phyloP scores from a whole-genome alignment of 371 early-diverging fungal species.

The Neoconidiobolus thromboides region DNA sequence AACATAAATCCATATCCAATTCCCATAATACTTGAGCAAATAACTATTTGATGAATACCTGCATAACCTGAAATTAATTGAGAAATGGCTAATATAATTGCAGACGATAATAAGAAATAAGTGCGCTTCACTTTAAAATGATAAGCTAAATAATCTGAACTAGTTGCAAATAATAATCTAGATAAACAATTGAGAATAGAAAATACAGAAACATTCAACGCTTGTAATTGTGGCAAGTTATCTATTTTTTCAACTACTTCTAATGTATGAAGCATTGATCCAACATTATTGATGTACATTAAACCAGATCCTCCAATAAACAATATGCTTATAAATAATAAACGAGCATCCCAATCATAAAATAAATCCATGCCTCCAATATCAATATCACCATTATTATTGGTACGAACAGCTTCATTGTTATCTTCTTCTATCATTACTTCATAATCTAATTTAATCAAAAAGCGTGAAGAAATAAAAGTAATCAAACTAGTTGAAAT shows the following conservation, averaged over 20 bases:
- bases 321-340: conserved; percentile 12
- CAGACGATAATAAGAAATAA: conserved; percentile 13
- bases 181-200: conserved; percentile 20
- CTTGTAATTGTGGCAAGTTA: conserved; percentile 15
- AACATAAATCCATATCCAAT: conserved; percentile 18
- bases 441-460: conserved; percentile 13
- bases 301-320: conserved; percentile 20
- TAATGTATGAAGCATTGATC: conserved; percentile 16
- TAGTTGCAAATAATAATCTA: conserved; percentile 14
- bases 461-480: conserved; percentile 13
- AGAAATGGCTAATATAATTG: conserved; percentile 11
- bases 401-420: no score
- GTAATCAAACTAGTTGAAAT: conserved; percentile 8
- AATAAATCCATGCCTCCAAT: conserved; percentile 15
- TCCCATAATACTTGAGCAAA: conserved; percentile 14
- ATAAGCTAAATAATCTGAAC: conserved; percentile 17
- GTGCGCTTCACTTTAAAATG: conserved; percentile 1
- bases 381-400: not conserved
- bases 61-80: conserved; percentile 11
- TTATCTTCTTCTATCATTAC: not conserved
- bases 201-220: conserved; percentile 18
- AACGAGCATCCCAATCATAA: conserved; percentile 10
- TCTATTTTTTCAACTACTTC: conserved; percentile 6
- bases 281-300: conserved; percentile 32
- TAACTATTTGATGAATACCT: conserved; percentile 6